These are phyloP conservation scores for Xylariales sp. DNA, from an alignment of 2,329 filamentous ascomycete species.

Conservation along the genomic window DNA sequence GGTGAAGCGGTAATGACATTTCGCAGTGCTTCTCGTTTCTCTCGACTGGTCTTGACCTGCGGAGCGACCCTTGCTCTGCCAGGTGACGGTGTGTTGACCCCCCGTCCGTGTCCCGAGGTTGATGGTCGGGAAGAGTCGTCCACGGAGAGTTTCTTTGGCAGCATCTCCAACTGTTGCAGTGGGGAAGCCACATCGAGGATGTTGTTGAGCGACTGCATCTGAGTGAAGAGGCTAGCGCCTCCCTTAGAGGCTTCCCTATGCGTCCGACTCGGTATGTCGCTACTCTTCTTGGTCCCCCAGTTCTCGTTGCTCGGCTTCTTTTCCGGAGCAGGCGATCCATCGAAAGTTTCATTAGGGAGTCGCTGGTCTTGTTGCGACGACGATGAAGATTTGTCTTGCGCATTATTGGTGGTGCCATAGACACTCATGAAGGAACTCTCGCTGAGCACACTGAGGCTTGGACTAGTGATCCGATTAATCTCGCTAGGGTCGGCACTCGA, in stretches of 20 bases:
- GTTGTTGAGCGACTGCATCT: constrained; percentile 42
- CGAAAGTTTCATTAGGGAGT: too few species aligned
- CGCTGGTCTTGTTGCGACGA: constrained; percentile 17
- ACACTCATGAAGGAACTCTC: constrained; percentile 64
- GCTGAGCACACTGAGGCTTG: constrained; percentile 59
- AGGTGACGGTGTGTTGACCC: constrained; percentile 7
- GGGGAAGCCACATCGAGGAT: constrained; percentile 43
- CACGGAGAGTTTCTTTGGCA: constrained; percentile 27
- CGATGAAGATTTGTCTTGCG: constrained; percentile 19
- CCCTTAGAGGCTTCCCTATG: constrained; percentile 27
- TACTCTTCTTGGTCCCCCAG: constrained; percentile 17
- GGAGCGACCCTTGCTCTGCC: constrained; percentile 15
- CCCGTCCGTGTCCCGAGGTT: constrained; percentile 18
- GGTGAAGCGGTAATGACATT: constrained; percentile 45
- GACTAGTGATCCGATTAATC: constrained; percentile 44
- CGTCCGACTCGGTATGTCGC: constrained; percentile 17
- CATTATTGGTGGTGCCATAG: constrained; percentile 42
- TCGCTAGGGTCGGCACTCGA: constrained; percentile 31
- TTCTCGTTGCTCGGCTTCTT: constrained; percentile 11
- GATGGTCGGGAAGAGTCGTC: constrained; percentile 26
- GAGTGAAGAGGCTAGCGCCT: constrained; percentile 24
- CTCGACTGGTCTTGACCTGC: constrained; percentile 31
- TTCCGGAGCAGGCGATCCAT: constrained; percentile 18
- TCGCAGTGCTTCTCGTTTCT: constrained; percentile 44
- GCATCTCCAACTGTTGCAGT: constrained; percentile 44